phyloP scores from a whole-genome alignment of 768 basidiomycete genomes.

The Xanthoconium purpureum region DNA sequence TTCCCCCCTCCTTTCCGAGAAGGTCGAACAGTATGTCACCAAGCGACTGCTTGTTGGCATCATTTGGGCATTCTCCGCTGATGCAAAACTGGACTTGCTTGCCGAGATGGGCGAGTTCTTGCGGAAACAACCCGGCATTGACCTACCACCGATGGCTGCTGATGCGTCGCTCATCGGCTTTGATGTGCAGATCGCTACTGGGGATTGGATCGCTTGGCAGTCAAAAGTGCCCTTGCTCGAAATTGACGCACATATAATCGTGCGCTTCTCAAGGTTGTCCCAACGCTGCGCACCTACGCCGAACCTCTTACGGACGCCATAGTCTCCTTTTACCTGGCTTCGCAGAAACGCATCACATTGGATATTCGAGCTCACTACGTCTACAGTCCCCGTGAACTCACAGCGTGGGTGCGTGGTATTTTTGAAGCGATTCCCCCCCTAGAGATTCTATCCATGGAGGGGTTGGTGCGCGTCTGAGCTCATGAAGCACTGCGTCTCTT shows the following conservation, averaged over 20 bases:
- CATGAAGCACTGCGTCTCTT: constrained; percentile 97
- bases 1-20: constrained; percentile 83
- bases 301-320: constrained; percentile 96
- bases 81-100: constrained; percentile 84
- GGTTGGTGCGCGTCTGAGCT: constrained; percentile 95
- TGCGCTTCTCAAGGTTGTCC: constrained; percentile 92
- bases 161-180: constrained; percentile 91
- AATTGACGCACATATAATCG: constrained; percentile 98
- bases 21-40: constrained; percentile 85
- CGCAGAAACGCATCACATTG: constrained; percentile 91
- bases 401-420: constrained; percentile 95
- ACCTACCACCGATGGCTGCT: constrained; percentile 71
- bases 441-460: constrained; percentile 91
- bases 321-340: constrained; percentile 93
- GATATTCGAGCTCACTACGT: constrained; percentile 99
- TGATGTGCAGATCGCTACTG: constrained; percentile 83
- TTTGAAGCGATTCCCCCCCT: constrained; percentile 95
- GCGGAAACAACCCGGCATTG: constrained; percentile 80
- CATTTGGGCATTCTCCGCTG: constrained; percentile 98
- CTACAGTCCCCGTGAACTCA: constrained; percentile 98
- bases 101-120: constrained; percentile 89
- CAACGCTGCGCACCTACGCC: constrained; percentile 87
- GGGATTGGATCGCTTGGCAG: constrained; percentile 92
- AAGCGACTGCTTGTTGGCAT: constrained; percentile 88
- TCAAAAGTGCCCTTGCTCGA: constrained; percentile 90